A percentile compares a stretch with the other conserved stretches of the same genome.
phyloP scores from a whole-genome alignment of 352 stramenopile species.

The Globisporangium nunn region DNA sequence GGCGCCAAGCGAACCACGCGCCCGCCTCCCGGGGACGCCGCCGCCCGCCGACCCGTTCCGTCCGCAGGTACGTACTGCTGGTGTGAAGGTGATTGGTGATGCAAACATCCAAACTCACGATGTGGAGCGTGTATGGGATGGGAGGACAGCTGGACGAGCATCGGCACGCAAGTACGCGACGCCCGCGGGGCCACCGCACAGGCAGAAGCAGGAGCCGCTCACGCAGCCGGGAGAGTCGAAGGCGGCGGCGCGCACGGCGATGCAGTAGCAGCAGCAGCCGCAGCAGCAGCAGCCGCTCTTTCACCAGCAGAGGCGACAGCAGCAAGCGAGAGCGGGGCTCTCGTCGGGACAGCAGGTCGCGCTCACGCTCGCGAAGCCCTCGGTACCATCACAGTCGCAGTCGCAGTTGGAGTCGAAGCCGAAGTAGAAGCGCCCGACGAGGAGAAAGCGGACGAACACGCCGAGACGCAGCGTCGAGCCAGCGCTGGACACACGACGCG shows the following conservation, averaged over 20 bases:
- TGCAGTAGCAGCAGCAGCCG: conserved; percentile 12
- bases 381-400: conserved; percentile 11
- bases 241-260: conserved; percentile 10
- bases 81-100: no score
- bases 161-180: conserved; percentile 8
- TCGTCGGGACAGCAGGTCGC: not conserved
- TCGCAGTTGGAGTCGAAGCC: conserved; percentile 7
- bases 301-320: conserved; percentile 9
- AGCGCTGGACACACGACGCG: conserved; percentile 64
- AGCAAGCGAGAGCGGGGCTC: conserved; percentile 9
- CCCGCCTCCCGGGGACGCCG: conserved; percentile 26
- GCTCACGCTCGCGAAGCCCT: conserved; percentile 10
- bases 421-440: not conserved
- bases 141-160: conserved; percentile 35
- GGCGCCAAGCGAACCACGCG: conserved; percentile 9
- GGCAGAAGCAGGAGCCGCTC: conserved; percentile 16
- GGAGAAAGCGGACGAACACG: conserved; percentile 3
- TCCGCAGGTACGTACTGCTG: conserved; percentile 30
- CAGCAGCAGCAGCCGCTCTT: not conserved
- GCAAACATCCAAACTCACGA: no score
- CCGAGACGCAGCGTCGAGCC: conserved; percentile 21
- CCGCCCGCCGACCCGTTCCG: conserved; percentile 56
- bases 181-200: not conserved
- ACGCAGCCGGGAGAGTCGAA: conserved; percentile 15
- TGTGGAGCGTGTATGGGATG: not conserved